Evolutionary conservation across 768 basidiomycete genomes (phyloP).

Genomic region (Gelatoporia subvermispora): DNA sequence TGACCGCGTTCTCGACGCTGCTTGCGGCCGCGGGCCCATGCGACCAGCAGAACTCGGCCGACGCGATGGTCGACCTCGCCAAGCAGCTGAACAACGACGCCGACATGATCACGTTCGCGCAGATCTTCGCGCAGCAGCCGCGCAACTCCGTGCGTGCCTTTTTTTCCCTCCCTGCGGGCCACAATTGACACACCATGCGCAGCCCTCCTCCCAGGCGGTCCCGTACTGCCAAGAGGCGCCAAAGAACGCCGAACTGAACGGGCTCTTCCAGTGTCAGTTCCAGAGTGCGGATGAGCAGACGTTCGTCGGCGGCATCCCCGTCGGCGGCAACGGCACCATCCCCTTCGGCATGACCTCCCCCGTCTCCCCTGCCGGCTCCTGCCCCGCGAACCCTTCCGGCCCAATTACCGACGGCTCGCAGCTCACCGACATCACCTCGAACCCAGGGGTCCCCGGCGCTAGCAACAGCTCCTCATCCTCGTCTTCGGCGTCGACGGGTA

Average conservation of each 20-base stretch:
- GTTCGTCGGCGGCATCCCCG: slow-evolving; percentile 40
- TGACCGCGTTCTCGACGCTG: slow-evolving; percentile 52
- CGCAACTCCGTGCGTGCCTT: slow-evolving; percentile 42
- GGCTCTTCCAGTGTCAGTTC: slow-evolving; percentile 58
- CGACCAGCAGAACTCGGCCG: slow-evolving; percentile 45
- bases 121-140: slow-evolving; percentile 54
- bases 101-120: slow-evolving; percentile 45
- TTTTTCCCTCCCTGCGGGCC: neutral
- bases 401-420: slow-evolving; percentile 47
- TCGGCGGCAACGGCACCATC: slow-evolving; percentile 46
- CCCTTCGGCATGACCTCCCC: slow-evolving; percentile 41
- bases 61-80: slow-evolving; percentile 46
- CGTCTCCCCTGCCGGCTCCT: slow-evolving; percentile 44
- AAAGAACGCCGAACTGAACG: slow-evolving; percentile 49
- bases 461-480: slow-evolving; percentile 5
- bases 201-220: slow-evolving; percentile 27
- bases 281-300: slow-evolving; percentile 37
- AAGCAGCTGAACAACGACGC: slow-evolving; percentile 40
- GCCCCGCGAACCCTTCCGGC: slow-evolving; percentile 43
- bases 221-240: slow-evolving; percentile 50
- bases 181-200: slow-evolving; percentile 10
- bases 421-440: slow-evolving; percentile 18
- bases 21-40: slow-evolving; percentile 42
- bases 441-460: slow-evolving; percentile 14
- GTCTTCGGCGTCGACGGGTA: slow-evolving; percentile 3